Evolutionary conservation across 352 stramenopile genomes (phyloP).

Genomic region (Albugo laibachii): DNA sequence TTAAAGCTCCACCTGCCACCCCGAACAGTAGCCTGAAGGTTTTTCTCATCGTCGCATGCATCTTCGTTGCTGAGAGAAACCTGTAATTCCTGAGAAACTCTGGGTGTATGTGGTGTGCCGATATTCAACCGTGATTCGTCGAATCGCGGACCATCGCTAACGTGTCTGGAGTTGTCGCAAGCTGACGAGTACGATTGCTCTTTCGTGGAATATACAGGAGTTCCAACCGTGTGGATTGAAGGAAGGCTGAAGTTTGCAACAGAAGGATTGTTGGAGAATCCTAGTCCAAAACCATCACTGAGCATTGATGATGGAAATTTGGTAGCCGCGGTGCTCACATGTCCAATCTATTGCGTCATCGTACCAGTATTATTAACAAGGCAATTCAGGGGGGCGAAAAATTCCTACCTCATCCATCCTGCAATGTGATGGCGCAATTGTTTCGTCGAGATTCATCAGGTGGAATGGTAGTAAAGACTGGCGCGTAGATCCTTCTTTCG

Average conservation of each 20-base stretch:
- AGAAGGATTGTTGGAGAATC: too few species aligned
- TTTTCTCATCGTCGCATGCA: constrained; percentile 29
- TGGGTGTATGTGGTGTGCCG: constrained; percentile 5
- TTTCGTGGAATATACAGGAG: too few species aligned
- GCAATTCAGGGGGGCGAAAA: neutral
- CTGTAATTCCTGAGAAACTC: neutral
- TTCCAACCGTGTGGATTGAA: too few species aligned
- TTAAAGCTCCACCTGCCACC: constrained; percentile 69
- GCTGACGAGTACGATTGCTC: neutral
- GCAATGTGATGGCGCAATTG: neutral
- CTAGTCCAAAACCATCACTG: too few species aligned
- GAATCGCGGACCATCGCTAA: neutral
- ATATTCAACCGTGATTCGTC: neutral
- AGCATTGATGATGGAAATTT: too few species aligned
- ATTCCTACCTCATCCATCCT: constrained; percentile 7
- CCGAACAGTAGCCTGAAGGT: constrained; percentile 29
- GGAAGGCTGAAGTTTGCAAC: too few species aligned
- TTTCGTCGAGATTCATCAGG: too few species aligned
- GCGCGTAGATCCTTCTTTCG: too few species aligned
- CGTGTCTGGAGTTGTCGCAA: neutral
- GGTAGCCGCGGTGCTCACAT: too few species aligned
- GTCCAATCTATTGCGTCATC: neutral
- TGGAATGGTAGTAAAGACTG: too few species aligned
- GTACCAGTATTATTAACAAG: neutral
- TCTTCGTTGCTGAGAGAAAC: constrained; percentile 20